Conservation (phyloP, 805 yeast species). For the Groenewaldozyma salmanticensis region DNA sequence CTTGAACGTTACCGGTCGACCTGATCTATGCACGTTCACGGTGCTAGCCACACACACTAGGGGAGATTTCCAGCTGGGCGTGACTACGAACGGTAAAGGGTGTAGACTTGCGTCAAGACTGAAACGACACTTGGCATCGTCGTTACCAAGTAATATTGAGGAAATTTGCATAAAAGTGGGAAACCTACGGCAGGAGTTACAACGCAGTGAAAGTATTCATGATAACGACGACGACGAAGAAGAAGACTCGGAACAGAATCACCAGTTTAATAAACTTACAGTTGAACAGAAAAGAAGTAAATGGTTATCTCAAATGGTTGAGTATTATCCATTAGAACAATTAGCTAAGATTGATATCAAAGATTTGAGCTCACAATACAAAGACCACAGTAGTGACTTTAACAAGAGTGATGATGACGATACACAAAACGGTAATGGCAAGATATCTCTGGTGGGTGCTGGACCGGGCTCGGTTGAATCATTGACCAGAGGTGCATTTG, state of each 20-base stretch:
- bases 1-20: slow-evolving; percentile 65
- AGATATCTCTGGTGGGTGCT: slow-evolving; percentile 78
- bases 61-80: slow-evolving; percentile 72
- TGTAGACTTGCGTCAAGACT: slow-evolving; percentile 77
- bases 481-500: slow-evolving; percentile 75
- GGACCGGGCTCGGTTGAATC: slow-evolving; percentile 87
- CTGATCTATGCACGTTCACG: slow-evolving; percentile 66
- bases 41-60: slow-evolving; percentile 59
- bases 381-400: slow-evolving; percentile 15
- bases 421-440: slow-evolving; percentile 31
- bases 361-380: slow-evolving; percentile 42
- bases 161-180: slow-evolving; percentile 64
- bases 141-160: slow-evolving; percentile 63
- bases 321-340: slow-evolving; percentile 69
- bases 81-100: slow-evolving; percentile 82
- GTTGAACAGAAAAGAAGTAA: slow-evolving; percentile 50
- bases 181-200: slow-evolving; percentile 43
- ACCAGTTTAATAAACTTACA: slow-evolving; percentile 49
- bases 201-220: slow-evolving; percentile 29
- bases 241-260: slow-evolving; percentile 59
- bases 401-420: not conserved
- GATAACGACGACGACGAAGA: slow-evolving; percentile 31
- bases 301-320: slow-evolving; percentile 86
- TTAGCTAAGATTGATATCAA: slow-evolving; percentile 51
- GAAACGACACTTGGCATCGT: slow-evolving; percentile 55